Percentiles rank a stretch among this genome's conserved stretches.
Conservation (phyloP, 2,329 filamentous ascomycete genomes). For the Fusarium sp. region DNA sequence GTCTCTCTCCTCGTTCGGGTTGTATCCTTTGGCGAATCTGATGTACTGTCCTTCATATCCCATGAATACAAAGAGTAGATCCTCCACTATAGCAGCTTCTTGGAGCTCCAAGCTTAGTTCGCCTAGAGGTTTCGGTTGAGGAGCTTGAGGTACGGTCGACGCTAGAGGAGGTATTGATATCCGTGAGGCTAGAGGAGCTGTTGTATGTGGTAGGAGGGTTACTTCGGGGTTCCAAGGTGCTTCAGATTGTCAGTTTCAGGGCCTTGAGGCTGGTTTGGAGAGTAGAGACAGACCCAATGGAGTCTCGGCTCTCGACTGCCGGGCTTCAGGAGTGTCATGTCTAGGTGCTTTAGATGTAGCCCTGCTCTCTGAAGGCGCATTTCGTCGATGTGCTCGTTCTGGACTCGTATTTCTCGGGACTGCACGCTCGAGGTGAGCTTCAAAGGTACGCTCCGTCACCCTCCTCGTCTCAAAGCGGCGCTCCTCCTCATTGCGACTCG, state of each 20-base stretch:
- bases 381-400: constrained; percentile 61
- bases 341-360: constrained; percentile 51
- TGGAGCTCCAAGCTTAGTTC: constrained; percentile 83
- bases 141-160: constrained; percentile 77
- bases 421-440: constrained; percentile 72
- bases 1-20: constrained; percentile 86
- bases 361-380: constrained; percentile 51
- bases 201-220: constrained; percentile 73
- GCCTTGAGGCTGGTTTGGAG: background rate
- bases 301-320: constrained; percentile 56
- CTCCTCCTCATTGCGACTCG: constrained; percentile 57
- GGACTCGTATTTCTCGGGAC: constrained; percentile 69
- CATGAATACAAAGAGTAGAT: constrained; percentile 95
- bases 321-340: constrained; percentile 57
- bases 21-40: constrained; percentile 83
- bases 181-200: constrained; percentile 76
- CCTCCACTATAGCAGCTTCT: constrained; percentile 87
- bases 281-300: constrained; percentile 57
- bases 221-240: constrained; percentile 83
- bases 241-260: constrained; percentile 43
- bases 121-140: constrained; percentile 73
- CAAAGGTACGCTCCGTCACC: constrained; percentile 63
- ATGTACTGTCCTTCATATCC: constrained; percentile 99
- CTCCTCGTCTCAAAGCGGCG: constrained; percentile 63
- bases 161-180: constrained; percentile 77